Conservation (phyloP, 306 rosid species). For the Quercus agrifolia region DNA sequence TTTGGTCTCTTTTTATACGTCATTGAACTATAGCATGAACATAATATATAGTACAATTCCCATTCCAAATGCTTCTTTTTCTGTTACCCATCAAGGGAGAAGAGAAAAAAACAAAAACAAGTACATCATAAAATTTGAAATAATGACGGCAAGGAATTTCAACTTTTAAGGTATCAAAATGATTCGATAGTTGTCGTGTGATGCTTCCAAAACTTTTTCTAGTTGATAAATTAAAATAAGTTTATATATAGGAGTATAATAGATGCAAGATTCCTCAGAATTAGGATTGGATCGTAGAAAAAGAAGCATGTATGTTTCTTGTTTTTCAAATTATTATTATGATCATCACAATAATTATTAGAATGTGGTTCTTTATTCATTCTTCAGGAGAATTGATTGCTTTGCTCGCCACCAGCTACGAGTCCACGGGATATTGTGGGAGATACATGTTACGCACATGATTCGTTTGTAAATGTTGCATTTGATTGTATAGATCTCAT, state of each 20-base stretch:
- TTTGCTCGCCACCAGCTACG: background rate
- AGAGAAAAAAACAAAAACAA: background rate
- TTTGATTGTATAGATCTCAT: constrained; percentile 22
- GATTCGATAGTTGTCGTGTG: background rate
- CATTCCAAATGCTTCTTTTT: background rate
- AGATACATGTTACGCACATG: constrained; percentile 32
- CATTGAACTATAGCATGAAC: background rate
- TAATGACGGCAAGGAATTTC: background rate
- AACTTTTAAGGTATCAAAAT: background rate
- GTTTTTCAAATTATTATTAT: background rate
- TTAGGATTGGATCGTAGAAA: background rate
- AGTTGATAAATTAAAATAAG: background rate
- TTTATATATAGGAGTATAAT: background rate
- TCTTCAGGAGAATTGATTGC: constrained; percentile 3
- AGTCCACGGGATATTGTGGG: constrained; percentile 5
- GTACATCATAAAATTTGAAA: background rate
- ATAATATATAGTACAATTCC: background rate
- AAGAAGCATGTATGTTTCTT: background rate
- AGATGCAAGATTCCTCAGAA: background rate
- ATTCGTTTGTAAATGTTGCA: constrained; percentile 16
- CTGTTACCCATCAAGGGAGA: background rate
- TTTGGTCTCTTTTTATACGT: background rate
- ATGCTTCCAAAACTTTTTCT: background rate
- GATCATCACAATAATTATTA: background rate
- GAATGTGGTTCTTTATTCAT: background rate